Evolutionary conservation across 2,329 filamentous ascomycete species (phyloP).

Genomic region (Chrysosporium keratinophilum): DNA sequence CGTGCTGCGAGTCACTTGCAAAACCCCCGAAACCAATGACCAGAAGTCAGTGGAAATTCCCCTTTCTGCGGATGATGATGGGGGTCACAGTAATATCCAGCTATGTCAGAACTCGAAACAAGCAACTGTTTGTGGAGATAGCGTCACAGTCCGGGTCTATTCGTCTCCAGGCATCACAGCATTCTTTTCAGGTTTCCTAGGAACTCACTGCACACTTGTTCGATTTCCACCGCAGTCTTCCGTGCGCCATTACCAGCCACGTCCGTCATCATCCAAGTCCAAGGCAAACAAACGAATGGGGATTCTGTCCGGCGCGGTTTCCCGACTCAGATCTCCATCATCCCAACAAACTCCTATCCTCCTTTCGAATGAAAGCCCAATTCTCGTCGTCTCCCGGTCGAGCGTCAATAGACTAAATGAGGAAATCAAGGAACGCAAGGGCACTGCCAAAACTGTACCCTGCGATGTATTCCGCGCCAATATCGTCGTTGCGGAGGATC

Average conservation of each 20-base stretch:
- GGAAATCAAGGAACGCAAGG: conserved; percentile 45
- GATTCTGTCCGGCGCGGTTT: conserved; percentile 28
- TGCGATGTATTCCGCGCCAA: conserved; percentile 81
- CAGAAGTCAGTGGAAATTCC: conserved; percentile 29
- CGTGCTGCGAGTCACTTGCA: conserved; percentile 48
- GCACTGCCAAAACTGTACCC: conserved; percentile 45
- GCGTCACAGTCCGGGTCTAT: conserved; percentile 61
- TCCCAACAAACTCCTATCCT: conserved; percentile 52
- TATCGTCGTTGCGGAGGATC: conserved; percentile 56
- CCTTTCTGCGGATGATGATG: conserved; percentile 33
- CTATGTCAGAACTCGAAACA: conserved; percentile 27
- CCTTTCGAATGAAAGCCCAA: conserved; percentile 87
- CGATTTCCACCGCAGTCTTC: conserved; percentile 64
- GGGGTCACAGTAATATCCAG: conserved; percentile 46
- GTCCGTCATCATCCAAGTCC: neutral
- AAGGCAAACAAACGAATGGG: neutral
- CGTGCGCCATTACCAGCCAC: conserved; percentile 56
- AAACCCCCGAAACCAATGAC: conserved; percentile 27
- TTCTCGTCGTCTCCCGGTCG: conserved; percentile 69
- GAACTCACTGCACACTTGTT: conserved; percentile 70
- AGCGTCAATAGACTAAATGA: conserved; percentile 71
- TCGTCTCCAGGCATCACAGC: conserved; percentile 51
- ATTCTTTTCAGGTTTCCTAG: conserved; percentile 69
- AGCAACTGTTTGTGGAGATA: conserved; percentile 75
- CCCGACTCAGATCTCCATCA: conserved; percentile 33